A percentile compares a stretch with the other conserved stretches of the same genome.
Conservation (phyloP, 805 yeast species). For the Zygosaccharomyces gambellarensis region DNA sequence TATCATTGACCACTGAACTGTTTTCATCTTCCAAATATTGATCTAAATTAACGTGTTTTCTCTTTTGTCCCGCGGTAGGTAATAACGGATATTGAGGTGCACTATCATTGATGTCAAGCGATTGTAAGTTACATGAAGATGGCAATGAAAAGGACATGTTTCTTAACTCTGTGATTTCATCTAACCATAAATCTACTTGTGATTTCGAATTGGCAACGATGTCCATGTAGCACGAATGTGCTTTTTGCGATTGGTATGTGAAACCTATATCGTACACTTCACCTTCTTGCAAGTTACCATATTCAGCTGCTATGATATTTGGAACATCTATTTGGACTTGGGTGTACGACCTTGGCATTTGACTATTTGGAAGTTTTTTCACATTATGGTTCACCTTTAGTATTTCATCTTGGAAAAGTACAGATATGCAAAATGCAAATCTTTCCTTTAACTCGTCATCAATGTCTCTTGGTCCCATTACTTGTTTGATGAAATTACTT, state of each 20-base stretch:
- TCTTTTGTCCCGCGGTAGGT: slow-evolving; percentile 13
- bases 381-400: slow-evolving; percentile 5
- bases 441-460: slow-evolving; percentile 14
- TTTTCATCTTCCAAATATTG: slow-evolving; percentile 18
- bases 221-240: slow-evolving; percentile 22
- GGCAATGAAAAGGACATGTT: slow-evolving; percentile 7
- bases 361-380: slow-evolving; percentile 10
- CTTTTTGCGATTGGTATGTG: slow-evolving; percentile 13
- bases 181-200: slow-evolving; percentile 22
- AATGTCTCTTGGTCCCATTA: slow-evolving; percentile 12
- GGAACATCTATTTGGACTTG: slow-evolving; percentile 23
- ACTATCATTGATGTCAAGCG: slow-evolving; percentile 18
- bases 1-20: slow-evolving; percentile 18
- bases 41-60: slow-evolving; percentile 22
- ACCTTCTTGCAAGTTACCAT: slow-evolving; percentile 11
- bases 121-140: slow-evolving; percentile 19
- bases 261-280: slow-evolving; percentile 19
- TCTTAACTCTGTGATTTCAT: slow-evolving; percentile 15
- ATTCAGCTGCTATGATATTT: slow-evolving; percentile 15
- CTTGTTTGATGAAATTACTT: slow-evolving; percentile 13
- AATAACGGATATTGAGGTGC: slow-evolving; percentile 10
- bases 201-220: slow-evolving; percentile 15
- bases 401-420: slow-evolving; percentile 18
- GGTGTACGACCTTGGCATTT: slow-evolving; percentile 10
- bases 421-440: slow-evolving; percentile 15